Evolutionary conservation across 1,284 basidiomycete genomes (phyloP).

Genomic region (Marasmius oreades): DNA sequence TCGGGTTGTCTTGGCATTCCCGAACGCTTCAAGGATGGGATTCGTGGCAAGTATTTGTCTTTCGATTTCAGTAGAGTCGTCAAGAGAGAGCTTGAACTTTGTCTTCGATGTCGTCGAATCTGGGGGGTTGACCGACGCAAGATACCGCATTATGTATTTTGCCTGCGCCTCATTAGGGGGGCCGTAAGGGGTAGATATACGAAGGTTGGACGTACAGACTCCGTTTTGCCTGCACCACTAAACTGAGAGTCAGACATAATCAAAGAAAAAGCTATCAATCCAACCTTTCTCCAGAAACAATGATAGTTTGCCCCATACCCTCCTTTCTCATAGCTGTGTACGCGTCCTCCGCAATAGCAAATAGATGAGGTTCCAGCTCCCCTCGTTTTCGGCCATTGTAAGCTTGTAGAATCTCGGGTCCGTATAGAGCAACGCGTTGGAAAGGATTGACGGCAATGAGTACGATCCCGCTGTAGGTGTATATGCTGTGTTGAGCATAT

Average conservation of each 20-base stretch:
- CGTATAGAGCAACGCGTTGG: slow-evolving; percentile 90
- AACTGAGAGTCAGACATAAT: slow-evolving; percentile 17
- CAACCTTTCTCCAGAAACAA: slow-evolving; percentile 97
- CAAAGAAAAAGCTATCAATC: slow-evolving; percentile 22
- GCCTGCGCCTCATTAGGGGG: slow-evolving; percentile 47
- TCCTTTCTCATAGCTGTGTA: slow-evolving; percentile 98
- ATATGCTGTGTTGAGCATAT: slow-evolving; percentile 96
- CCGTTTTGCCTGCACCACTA: slow-evolving; percentile 99
- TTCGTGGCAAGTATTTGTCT: slow-evolving; percentile 97
- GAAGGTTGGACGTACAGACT: slow-evolving; percentile 63
- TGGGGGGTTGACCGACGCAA: slow-evolving; percentile 95
- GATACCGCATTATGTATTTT: slow-evolving; percentile 99
- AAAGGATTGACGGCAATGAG: slow-evolving; percentile 99
- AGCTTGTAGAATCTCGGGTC: slow-evolving; percentile 95
- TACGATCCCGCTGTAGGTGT: slow-evolving; percentile 98
- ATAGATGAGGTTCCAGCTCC: slow-evolving; percentile 96
- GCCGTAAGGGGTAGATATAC: slow-evolving; percentile 1
- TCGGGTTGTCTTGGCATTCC: slow-evolving; percentile 98
- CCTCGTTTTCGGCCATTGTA: slow-evolving; percentile 92
- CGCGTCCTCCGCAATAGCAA: slow-evolving; percentile 99
- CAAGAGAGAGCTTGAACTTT: slow-evolving; percentile 67
- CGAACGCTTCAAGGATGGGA: slow-evolving; percentile 98
- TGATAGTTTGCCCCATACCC: slow-evolving; percentile 95
- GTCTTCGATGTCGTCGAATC: slow-evolving; percentile 51
- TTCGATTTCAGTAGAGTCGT: slow-evolving; percentile 92